These are phyloP conservation scores for Lasiodiplodia theobromae DNA, from an alignment of 2,329 filamentous ascomycete species.

Conservation along the genomic window DNA sequence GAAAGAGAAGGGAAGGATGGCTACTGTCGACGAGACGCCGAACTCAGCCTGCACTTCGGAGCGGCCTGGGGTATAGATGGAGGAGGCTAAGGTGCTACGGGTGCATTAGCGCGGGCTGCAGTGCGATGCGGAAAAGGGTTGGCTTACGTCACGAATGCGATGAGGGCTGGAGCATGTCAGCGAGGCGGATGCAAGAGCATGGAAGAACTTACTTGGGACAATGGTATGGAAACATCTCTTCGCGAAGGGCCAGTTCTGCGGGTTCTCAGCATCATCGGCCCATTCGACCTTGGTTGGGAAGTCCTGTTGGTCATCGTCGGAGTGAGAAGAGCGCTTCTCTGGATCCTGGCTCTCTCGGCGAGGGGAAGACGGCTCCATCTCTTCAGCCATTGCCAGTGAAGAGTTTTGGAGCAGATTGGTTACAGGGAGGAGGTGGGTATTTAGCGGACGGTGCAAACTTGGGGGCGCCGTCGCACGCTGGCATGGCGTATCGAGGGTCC, in stretches of 20 bases:
- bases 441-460: slow-evolving; percentile 4
- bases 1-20: slow-evolving; percentile 36
- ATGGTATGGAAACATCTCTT: slow-evolving; percentile 62
- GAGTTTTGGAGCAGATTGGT: too few species aligned
- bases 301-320: slow-evolving; percentile 29
- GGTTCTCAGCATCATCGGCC: slow-evolving; percentile 72
- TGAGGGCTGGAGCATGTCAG: slow-evolving; percentile 40
- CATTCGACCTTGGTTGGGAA: slow-evolving; percentile 57
- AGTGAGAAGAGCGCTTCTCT: slow-evolving; percentile 11
- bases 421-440: neutral
- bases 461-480: neutral
- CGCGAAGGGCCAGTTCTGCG: slow-evolving; percentile 72
- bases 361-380: neutral
- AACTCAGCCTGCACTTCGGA: slow-evolving; percentile 32
- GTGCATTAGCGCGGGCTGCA: neutral
- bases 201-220: slow-evolving; percentile 17
- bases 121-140: neutral
- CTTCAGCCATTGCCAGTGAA: neutral
- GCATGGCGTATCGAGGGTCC: slow-evolving; percentile 16
- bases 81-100: slow-evolving; percentile 25
- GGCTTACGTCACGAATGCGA: slow-evolving; percentile 27
- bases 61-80: slow-evolving; percentile 30
- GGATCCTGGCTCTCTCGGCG: slow-evolving; percentile 12
- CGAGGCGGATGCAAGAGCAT: slow-evolving; percentile 62
- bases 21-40: slow-evolving; percentile 33